A percentile compares a stretch with the other conserved stretches of the same genome.
Evolutionary conservation across 1,284 basidiomycete genomes (phyloP).

Genomic region (Heterobasidion annosum): DNA sequence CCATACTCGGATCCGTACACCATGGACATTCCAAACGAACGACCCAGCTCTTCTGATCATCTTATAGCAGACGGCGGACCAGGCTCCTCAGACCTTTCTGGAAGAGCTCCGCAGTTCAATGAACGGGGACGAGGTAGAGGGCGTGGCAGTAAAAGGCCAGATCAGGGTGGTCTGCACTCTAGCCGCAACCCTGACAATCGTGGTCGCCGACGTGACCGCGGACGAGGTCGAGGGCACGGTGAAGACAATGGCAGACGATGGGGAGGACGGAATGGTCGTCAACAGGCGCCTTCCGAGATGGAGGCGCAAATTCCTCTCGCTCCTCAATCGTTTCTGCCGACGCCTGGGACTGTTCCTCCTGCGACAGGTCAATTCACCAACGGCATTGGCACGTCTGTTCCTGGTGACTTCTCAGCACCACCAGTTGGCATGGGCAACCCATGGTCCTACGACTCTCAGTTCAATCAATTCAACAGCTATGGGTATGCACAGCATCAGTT

Average conservation of each 20-base stretch:
- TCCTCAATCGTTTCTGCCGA: constrained; percentile 30
- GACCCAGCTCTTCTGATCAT: constrained; percentile 7
- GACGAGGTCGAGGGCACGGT: constrained; percentile 22
- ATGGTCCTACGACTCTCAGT: constrained; percentile 16
- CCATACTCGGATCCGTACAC: constrained; percentile 54
- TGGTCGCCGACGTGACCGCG: constrained; percentile 21
- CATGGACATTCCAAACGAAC: constrained; percentile 8
- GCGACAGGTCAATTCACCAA: constrained; percentile 33
- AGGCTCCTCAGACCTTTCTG: neutral
- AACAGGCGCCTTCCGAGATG: constrained; percentile 6
- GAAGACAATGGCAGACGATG: constrained; percentile 7
- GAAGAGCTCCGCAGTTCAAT: neutral
- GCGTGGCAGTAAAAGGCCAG: constrained; percentile 12
- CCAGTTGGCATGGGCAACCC: constrained; percentile 5
- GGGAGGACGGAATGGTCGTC: constrained; percentile 7
- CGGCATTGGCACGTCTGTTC: constrained; percentile 11
- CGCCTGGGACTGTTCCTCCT: constrained; percentile 36
- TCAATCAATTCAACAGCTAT: neutral
- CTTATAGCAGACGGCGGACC: neutral
- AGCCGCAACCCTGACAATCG: constrained; percentile 10
- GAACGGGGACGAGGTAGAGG: constrained; percentile 20
- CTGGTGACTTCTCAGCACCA: constrained; percentile 8
- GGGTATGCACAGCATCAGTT: constrained; percentile 15
- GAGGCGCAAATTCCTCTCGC: constrained; percentile 21
- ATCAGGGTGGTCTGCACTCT: constrained; percentile 1